A percentile compares a stretch with the other conserved stretches of the same genome.
Evolutionary conservation across 345 rosid genomes (phyloP).

Genomic region (Lagerstroemia speciosa): DNA sequence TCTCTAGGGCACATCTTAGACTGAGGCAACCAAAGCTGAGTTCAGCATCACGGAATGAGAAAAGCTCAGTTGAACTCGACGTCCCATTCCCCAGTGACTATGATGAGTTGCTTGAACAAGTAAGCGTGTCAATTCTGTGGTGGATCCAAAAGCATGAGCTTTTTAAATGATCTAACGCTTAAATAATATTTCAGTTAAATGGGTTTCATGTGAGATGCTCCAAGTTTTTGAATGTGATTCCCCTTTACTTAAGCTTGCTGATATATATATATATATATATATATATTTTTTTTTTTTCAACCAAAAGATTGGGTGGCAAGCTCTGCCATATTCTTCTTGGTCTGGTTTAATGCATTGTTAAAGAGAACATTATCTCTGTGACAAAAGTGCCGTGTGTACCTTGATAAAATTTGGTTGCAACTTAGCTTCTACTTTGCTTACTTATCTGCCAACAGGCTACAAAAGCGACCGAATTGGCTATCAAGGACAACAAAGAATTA

Average conservation of each 20-base stretch:
- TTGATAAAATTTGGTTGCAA: background rate
- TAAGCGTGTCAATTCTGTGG: conserved; percentile 19
- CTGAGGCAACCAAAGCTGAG: background rate
- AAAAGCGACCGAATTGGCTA: conserved; percentile 57
- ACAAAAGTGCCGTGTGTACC: background rate
- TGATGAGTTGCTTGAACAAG: conserved; percentile 63
- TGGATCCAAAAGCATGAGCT: background rate
- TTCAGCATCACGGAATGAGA: background rate
- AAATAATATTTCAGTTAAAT: no score
- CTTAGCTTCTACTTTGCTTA: conserved; percentile 6
- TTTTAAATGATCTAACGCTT: no score
- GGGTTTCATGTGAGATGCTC: background rate
- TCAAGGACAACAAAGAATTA: conserved; percentile 52
- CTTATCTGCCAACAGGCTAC: conserved; percentile 46
- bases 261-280: no score
- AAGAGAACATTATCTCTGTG: background rate
- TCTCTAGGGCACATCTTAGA: conserved; percentile 14
- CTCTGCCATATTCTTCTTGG: background rate
- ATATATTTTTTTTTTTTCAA: no score
- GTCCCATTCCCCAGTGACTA: conserved; percentile 64
- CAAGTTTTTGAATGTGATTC: background rate
- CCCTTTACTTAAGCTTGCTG: background rate
- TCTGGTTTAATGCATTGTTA: background rate
- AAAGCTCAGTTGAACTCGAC: conserved; percentile 27
- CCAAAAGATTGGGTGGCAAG: background rate